Conservation (phyloP, 1,284 basidiomycete genomes). For the Papiliotrema fonsecae region DNA sequence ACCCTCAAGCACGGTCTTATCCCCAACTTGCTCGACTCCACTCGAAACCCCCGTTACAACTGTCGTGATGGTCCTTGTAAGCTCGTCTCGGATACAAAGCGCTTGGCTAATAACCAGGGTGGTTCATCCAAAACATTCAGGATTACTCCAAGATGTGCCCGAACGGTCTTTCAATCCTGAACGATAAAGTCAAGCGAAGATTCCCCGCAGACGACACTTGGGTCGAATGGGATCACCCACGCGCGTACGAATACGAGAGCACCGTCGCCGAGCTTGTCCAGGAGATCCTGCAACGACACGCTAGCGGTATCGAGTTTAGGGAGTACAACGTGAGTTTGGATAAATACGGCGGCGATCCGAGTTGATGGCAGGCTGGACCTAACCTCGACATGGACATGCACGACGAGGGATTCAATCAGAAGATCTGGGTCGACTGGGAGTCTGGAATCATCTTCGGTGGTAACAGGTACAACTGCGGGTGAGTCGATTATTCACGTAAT, state of each 20-base stretch:
- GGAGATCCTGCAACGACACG: slow-evolving; percentile 92
- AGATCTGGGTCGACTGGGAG: slow-evolving; percentile 88
- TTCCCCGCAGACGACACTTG: slow-evolving; percentile 92
- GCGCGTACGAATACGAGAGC: slow-evolving; percentile 73
- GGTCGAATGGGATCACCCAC: slow-evolving; percentile 83
- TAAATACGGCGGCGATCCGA: neutral
- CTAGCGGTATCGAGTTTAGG: slow-evolving; percentile 84
- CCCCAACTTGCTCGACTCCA: slow-evolving; percentile 85
- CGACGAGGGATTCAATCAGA: slow-evolving; percentile 87
- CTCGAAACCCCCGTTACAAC: slow-evolving; percentile 69
- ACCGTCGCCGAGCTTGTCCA: slow-evolving; percentile 90
- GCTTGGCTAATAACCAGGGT: slow-evolving; percentile 72
- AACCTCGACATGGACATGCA: slow-evolving; percentile 93
- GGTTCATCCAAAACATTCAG: slow-evolving; percentile 98
- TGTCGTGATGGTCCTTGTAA: slow-evolving; percentile 35
- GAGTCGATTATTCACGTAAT: slow-evolving; percentile 1
- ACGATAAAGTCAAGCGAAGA: slow-evolving; percentile 76
- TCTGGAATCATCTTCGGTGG: slow-evolving; percentile 89
- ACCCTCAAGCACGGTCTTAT: slow-evolving; percentile 77
- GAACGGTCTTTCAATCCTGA: slow-evolving; percentile 73
- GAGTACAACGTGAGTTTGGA: slow-evolving; percentile 65
- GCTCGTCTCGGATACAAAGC: slow-evolving; percentile 48
- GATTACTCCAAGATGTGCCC: slow-evolving; percentile 84
- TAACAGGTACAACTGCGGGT: slow-evolving; percentile 58
- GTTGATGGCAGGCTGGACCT: slow-evolving; percentile 62